phyloP scores from a whole-genome alignment of 108 stramenopile genomes.

The Cylindrotheca closterium region DNA sequence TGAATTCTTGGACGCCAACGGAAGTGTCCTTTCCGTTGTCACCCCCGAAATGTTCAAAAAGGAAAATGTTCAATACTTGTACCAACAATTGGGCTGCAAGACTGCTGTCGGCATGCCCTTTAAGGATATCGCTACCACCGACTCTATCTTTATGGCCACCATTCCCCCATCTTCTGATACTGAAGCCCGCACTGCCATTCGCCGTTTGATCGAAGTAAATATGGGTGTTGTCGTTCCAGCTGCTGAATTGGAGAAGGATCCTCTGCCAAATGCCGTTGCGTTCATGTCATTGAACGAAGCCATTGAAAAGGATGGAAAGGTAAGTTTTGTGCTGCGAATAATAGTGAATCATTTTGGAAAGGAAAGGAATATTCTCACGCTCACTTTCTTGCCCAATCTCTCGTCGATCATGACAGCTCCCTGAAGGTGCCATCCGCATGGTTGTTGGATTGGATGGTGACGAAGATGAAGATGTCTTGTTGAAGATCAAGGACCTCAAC shows the following conservation, averaged over 20 bases:
- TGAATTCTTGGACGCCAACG: slow-evolving; percentile 87
- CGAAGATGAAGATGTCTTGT: slow-evolving; percentile 73
- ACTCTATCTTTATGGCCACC: slow-evolving; percentile 80
- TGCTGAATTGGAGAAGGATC: slow-evolving; percentile 83
- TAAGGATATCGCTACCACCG: slow-evolving; percentile 94
- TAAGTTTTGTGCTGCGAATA: slow-evolving; percentile 36
- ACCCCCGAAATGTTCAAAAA: slow-evolving; percentile 75
- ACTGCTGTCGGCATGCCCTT: slow-evolving; percentile 96
- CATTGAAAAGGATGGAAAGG: slow-evolving; percentile 68
- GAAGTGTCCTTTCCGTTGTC: slow-evolving; percentile 79
- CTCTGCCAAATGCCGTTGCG: slow-evolving; percentile 90
- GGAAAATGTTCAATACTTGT: slow-evolving; percentile 80
- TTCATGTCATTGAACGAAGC: slow-evolving; percentile 83
- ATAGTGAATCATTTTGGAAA: background rate
- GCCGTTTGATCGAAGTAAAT: slow-evolving; percentile 88
- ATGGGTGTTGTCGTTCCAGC: slow-evolving; percentile 91
- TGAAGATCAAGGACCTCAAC: slow-evolving; percentile 76
- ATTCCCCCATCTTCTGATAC: slow-evolving; percentile 74
- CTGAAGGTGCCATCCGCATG: slow-evolving; percentile 83
- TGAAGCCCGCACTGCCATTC: slow-evolving; percentile 76
- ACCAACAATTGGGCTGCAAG: slow-evolving; percentile 92
- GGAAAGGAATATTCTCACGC: background rate
- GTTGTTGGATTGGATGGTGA: slow-evolving; percentile 82
- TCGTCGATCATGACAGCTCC: too few species aligned
- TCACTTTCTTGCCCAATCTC: too few species aligned